Base-by-base conservation (phyloP, 345 rosid genomes). In the Citrus maxima region DNA sequence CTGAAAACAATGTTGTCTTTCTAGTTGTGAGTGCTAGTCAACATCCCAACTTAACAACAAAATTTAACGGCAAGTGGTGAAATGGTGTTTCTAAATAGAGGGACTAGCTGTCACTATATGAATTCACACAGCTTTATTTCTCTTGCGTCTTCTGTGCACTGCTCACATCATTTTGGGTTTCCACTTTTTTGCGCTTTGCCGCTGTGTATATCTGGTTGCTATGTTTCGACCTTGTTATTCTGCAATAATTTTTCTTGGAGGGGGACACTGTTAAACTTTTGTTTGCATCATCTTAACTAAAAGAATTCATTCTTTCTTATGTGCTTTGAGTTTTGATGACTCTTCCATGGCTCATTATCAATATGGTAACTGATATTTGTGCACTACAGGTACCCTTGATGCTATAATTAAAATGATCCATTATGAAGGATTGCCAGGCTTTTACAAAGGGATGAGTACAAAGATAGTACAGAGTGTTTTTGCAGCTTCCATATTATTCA, bases 371-470 rank as follows among this genome's bases (percentile, higher is more conserved):
- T 77, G 68, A 56, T 34, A 65, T 58, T 42, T 32, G 67, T 77
- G 64, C 32, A n/a, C 38, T 46, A 78, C 88, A 88, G 91, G 93
- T 68, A 87, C 91, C 69, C 0, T 89, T 67, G 93, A 91, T 84
- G 95, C 95, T 0, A 88, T 91, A 64, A 61, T 87, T 55, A 91
- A 91, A 79, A 91, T 91, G 89, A 83, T 89, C 42, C 85, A 88
- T 10, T 84, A 88, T 32, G 95, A 91, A 79, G 95, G 95, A 51
- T 75, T 91, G 76, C 76, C 59, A 34, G 78, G 88, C 64, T 91
- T 91, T 82, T 91, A 89, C 83, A 91, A 88, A 84, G 95, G 93
- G 64, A 91, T 91, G 95, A 82, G 91, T 84, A 91, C 95, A 56
- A 91, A 91, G 81, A 91, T 91, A 68, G 90, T 89, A 37, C 93